Base-by-base conservation (phyloP, 1,284 basidiomycete genomes). In the Pseudomicrostroma phylloplanum region DNA sequence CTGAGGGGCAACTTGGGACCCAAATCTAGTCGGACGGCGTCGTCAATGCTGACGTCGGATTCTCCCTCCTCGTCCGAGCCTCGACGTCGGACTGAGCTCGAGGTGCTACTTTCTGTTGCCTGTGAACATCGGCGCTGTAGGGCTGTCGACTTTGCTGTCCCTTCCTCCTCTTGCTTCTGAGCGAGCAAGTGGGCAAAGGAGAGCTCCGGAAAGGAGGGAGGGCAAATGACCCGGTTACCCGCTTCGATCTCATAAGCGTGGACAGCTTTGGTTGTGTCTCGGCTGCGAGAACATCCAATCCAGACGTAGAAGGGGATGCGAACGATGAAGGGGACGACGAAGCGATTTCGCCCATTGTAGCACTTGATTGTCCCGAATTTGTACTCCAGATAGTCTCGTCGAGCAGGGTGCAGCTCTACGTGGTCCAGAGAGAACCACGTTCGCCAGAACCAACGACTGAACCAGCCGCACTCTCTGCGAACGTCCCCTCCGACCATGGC, bases 311-410 rank as follows among this genome's bases (percentile, higher is more conserved):
- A 86, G 0, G 86, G 86, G 46, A 84, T 86, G 65, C 86, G 82
- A 58, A 89, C 83, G 67, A 89, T 83, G 77, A 85, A 85, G 0
- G 88, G 86, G 36, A 88, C 69, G 62, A 89, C 80, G 73, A 89
- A 88, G 64, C 83, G 83, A 81, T 90, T 90, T 58, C 89, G 83
- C 6, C 85, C 88, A 68, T 89, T 89, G 81, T 86, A 88, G 61
- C 70, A 73, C 70, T 82, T 82, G 74, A 81, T 76, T 9, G 88
- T 89, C 40, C 88, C 88, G 80, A 90, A 90, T 68, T 86, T 86
- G 81, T 90, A 89, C 77, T 91, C 89, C 57, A 91, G 83, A 77
- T 90, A 90, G 65, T 88, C 86, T 55, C 87, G 81, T 43, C 87
- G 80, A 25, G 87, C 86, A 1, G 86, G 86, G 51, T 87, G 86